Percentiles rank a stretch among this genome's conserved stretches.
phyloP scores from a whole-genome alignment of 345 rosid species.

The Lumnitzera racemosa region DNA sequence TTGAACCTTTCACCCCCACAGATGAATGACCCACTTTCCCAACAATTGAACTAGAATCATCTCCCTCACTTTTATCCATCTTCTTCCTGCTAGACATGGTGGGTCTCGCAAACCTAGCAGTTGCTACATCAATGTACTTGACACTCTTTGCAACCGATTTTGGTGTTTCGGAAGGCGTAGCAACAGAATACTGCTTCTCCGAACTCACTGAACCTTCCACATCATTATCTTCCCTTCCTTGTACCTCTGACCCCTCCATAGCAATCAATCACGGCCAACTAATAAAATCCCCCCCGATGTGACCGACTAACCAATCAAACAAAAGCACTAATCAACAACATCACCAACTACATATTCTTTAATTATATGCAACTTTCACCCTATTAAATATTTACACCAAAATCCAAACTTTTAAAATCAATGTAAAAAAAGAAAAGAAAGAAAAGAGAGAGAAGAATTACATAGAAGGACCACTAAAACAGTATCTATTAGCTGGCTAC shows the following conservation, averaged over 20 bases:
- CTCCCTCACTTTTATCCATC: slow-evolving; percentile 25
- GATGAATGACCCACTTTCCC: slow-evolving; percentile 33
- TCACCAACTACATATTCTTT: slow-evolving; percentile 1
- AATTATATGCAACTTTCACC: neutral
- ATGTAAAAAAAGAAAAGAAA: no score
- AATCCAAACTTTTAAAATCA: neutral
- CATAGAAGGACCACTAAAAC: no score
- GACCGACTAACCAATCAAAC: slow-evolving; percentile 17
- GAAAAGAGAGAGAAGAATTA: no score
- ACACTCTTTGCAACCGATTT: slow-evolving; percentile 24
- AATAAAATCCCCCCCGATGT: slow-evolving; percentile 8
- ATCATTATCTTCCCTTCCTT: slow-evolving; percentile 32
- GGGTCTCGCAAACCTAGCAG: slow-evolving; percentile 33
- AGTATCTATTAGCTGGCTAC: no score
- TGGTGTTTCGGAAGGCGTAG: slow-evolving; percentile 25
- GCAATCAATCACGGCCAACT: slow-evolving; percentile 11
- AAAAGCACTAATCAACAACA: slow-evolving; percentile 11
- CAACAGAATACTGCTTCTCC: slow-evolving; percentile 27
- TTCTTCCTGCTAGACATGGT: slow-evolving; percentile 49
- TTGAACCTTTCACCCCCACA: slow-evolving; percentile 32
- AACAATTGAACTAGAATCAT: slow-evolving; percentile 29
- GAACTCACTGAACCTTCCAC: slow-evolving; percentile 19
- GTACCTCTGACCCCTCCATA: slow-evolving; percentile 57
- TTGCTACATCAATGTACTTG: slow-evolving; percentile 31
- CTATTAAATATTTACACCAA: neutral